Evolutionary conservation across 2,329 filamentous ascomycete species (phyloP).

Genomic region (Trichoderma polysporum): DNA sequence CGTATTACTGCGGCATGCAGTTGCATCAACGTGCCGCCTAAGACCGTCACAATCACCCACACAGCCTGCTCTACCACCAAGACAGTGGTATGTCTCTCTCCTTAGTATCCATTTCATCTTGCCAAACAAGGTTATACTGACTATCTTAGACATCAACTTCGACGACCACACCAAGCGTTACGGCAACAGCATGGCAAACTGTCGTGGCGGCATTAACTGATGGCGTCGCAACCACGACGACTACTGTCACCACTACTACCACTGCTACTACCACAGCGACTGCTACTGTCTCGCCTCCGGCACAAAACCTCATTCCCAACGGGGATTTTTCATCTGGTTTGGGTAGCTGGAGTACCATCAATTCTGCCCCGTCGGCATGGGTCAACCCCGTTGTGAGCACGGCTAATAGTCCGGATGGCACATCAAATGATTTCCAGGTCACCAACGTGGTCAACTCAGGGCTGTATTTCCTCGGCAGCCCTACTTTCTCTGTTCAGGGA

Average conservation of each 20-base stretch:
- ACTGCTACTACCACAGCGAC: not conserved
- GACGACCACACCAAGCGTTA: not conserved
- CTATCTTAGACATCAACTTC: not conserved
- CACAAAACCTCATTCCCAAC: not conserved
- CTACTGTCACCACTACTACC: not conserved
- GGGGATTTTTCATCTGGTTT: conserved; percentile 5
- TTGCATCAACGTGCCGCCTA: conserved; percentile 27
- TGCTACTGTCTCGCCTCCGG: not conserved
- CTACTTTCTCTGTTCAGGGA: not conserved
- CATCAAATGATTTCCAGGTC: not conserved
- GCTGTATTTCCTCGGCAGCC: not conserved
- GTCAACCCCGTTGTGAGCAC: not conserved
- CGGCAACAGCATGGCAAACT: not conserved
- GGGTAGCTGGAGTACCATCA: not conserved
- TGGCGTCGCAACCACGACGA: conserved; percentile 2
- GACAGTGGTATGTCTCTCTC: conserved; percentile 18
- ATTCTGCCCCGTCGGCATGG: not conserved
- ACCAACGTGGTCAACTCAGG: not conserved
- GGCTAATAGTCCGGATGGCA: not conserved
- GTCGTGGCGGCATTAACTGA: not conserved
- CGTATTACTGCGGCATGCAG: conserved; percentile 29
- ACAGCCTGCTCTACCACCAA: conserved; percentile 18
- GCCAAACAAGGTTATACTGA: not conserved
- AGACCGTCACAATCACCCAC: conserved; percentile 24
- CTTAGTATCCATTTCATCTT: not conserved